These are phyloP conservation scores for Neurospora sp. DNA, from an alignment of 2,329 filamentous ascomycete species.

Conservation along the genomic window DNA sequence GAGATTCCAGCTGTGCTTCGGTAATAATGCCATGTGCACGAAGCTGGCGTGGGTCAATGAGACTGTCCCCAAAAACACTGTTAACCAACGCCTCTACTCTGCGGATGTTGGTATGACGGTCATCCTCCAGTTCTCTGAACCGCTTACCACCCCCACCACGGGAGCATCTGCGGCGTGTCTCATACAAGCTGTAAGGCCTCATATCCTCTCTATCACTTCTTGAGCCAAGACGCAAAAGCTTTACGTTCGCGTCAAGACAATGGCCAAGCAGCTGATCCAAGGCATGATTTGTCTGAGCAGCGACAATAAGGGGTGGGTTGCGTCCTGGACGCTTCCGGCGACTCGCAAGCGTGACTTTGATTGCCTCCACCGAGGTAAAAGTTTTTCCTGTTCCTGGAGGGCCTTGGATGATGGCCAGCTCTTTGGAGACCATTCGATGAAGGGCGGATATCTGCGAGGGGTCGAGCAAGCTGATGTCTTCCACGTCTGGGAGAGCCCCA, in stretches of 20 bases:
- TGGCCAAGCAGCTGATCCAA: constrained; percentile 70
- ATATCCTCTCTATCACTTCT: constrained; percentile 58
- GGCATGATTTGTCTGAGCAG: constrained; percentile 86
- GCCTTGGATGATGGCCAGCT: constrained; percentile 70
- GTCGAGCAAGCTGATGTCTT: constrained; percentile 44
- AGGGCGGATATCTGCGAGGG: constrained; percentile 61
- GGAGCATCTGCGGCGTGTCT: constrained; percentile 35
- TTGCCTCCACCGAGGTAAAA: constrained; percentile 62
- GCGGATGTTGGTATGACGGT: constrained; percentile 19
- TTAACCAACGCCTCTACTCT: constrained; percentile 33
- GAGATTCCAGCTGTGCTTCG: constrained; percentile 50
- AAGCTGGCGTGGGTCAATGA: constrained; percentile 47
- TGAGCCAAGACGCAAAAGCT: constrained; percentile 54
- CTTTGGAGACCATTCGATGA: constrained; percentile 58
- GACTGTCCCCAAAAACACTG: constrained; percentile 27
- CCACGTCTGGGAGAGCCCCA: constrained; percentile 16
- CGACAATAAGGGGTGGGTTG: constrained; percentile 58
- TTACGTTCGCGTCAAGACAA: constrained; percentile 41
- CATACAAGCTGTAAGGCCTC: constrained; percentile 55
- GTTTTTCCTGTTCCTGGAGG: constrained; percentile 73
- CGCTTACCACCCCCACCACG: neutral
- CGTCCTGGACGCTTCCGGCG: constrained; percentile 40
- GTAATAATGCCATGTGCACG: constrained; percentile 48
- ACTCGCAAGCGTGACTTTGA: constrained; percentile 57
- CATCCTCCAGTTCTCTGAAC: neutral